Evolutionary conservation across 441 rosid species (phyloP).

Genomic region (Mallotus repandus): DNA sequence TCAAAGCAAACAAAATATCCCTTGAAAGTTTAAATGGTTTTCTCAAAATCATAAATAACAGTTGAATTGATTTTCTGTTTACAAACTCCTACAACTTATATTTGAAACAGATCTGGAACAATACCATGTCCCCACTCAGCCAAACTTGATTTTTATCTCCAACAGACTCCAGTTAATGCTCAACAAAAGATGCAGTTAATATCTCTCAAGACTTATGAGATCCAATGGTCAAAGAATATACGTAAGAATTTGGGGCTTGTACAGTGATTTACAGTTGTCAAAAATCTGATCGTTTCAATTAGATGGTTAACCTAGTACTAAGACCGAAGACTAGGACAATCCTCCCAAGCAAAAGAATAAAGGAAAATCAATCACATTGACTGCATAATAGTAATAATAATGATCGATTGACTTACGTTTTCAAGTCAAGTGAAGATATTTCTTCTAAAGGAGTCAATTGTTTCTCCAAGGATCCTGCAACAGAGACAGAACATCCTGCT

Average conservation of each 20-base stretch:
- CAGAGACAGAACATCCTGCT: slow-evolving; percentile 4
- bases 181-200: too few species aligned
- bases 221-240: not conserved
- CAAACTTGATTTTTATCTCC: not conserved
- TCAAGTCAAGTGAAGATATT: slow-evolving; percentile 70
- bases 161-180: not conserved
- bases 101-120: not conserved
- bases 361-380: not conserved
- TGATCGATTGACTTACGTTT: slow-evolving; percentile 48
- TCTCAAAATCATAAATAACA: not conserved
- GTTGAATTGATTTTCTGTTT: not conserved
- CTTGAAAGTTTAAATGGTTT: not conserved
- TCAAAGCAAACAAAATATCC: not conserved
- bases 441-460: slow-evolving; percentile 61
- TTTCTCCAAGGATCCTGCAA: slow-evolving; percentile 71
- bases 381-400: not conserved
- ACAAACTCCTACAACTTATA: not conserved
- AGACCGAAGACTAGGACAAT: not conserved
- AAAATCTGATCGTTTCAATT: not conserved
- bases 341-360: slow-evolving; percentile 1
- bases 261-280: not conserved
- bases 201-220: not conserved
- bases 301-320: not conserved
- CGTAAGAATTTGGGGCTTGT: not conserved
- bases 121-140: not conserved